Evolutionary conservation across 2,329 filamentous ascomycete genomes (phyloP).

Genomic region (Beauveria varroae): DNA sequence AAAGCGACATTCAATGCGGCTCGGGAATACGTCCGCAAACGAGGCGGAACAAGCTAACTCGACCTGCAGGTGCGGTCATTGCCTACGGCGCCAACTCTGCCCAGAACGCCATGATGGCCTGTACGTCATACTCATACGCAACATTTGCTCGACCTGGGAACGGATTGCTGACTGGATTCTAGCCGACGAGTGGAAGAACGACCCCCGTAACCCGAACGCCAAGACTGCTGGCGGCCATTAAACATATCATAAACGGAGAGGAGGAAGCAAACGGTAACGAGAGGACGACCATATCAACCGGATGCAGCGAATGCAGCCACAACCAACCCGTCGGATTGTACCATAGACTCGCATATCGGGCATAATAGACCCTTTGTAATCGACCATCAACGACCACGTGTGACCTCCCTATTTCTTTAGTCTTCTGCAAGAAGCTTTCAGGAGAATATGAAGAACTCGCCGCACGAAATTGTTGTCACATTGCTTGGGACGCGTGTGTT

Average conservation of each 20-base stretch:
- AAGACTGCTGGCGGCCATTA: slow-evolving; percentile 41
- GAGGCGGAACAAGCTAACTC: slow-evolving; percentile 3
- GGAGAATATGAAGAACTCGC: not conserved
- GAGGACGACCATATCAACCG: slow-evolving; percentile 7
- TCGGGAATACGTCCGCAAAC: not conserved
- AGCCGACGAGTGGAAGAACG: slow-evolving; percentile 97
- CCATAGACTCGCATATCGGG: slow-evolving; percentile 13
- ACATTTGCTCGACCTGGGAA: not conserved
- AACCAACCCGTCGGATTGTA: slow-evolving; percentile 11
- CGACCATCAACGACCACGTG: not conserved
- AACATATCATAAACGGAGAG: not conserved
- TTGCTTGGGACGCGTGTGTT: not conserved
- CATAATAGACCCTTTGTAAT: slow-evolving; percentile 14
- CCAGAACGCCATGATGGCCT: slow-evolving; percentile 66
- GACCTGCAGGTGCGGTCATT: slow-evolving; percentile 65
- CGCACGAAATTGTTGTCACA: not conserved
- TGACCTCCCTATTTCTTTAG: not conserved
- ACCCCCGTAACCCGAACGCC: slow-evolving; percentile 74
- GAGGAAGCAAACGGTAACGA: not conserved
- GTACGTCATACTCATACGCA: slow-evolving; percentile 41
- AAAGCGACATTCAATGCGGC: not conserved
- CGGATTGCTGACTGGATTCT: slow-evolving; percentile 11
- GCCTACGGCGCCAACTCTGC: slow-evolving; percentile 86
- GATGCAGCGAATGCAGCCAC: slow-evolving; percentile 6
- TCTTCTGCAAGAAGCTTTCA: not conserved